Conservation (phyloP, 1,139 yeast species). For the Lodderomyces metapsilosis region DNA sequence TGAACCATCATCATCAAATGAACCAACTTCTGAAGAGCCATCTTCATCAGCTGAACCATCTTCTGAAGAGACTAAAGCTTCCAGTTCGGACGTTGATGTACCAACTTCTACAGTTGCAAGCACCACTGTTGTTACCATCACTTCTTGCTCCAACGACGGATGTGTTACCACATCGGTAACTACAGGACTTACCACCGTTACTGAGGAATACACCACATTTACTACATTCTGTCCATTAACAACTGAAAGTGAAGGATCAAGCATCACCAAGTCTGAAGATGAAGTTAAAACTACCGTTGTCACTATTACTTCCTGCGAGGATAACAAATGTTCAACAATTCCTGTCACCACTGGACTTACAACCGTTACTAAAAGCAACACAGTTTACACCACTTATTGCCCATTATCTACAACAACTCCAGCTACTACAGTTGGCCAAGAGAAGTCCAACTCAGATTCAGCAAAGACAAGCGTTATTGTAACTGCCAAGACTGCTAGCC, state of each 20-base stretch:
- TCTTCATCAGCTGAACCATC: neutral
- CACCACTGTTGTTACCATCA: conserved; percentile 43
- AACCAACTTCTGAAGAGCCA: neutral
- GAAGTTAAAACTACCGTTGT: conserved; percentile 29
- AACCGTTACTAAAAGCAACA: conserved; percentile 25
- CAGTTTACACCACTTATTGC: conserved; percentile 13
- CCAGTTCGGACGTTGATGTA: conserved; percentile 3
- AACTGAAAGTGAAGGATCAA: neutral
- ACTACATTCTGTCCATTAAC: conserved; percentile 33
- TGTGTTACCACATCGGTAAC: conserved; percentile 32
- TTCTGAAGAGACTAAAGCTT: conserved; percentile 5
- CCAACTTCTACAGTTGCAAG: conserved; percentile 19
- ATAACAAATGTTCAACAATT: conserved; percentile 27
- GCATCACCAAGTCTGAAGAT: conserved; percentile 11
- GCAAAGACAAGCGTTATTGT: neutral
- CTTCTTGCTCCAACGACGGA: conserved; percentile 41
- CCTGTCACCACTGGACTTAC: conserved; percentile 39
- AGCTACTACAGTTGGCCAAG: neutral
- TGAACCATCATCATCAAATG: neutral
- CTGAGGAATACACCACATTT: conserved; percentile 26
- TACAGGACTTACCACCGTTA: conserved; percentile 30
- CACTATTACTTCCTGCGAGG: conserved; percentile 50
- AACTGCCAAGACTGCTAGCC: conserved; percentile 2
- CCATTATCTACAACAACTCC: conserved; percentile 13
- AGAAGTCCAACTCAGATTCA: neutral